Conservation (phyloP, 2,329 filamentous ascomycete genomes). For the Pseudogymnoascus sp. region DNA sequence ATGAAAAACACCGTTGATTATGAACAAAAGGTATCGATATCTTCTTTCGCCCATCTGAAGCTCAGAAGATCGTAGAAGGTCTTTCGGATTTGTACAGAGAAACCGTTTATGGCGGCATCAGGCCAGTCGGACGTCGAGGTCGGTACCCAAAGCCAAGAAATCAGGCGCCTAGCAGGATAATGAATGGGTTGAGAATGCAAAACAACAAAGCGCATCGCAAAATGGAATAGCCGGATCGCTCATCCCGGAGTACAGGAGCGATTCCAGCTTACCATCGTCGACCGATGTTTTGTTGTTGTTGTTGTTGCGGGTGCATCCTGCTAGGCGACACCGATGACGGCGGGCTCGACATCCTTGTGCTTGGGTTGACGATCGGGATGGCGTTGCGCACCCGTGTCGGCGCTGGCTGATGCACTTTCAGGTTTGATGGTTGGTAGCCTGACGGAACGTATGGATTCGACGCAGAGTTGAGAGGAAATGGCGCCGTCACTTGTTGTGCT, state of each 20-base stretch:
- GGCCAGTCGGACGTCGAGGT: constrained; percentile 14
- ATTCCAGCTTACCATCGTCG: constrained; percentile 26
- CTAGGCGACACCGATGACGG: constrained; percentile 63
- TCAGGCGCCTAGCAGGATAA: constrained; percentile 24
- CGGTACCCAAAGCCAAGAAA: constrained; percentile 26
- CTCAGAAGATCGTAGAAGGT: constrained; percentile 27
- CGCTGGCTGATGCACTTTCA: constrained; percentile 86
- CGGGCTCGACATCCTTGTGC: constrained; percentile 85
- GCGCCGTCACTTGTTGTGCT: constrained; percentile 69
- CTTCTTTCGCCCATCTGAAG: constrained; percentile 23
- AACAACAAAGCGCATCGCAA: constrained; percentile 24
- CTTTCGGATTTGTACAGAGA: constrained; percentile 28
- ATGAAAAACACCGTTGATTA: constrained; percentile 25
- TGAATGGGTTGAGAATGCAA: constrained; percentile 24
- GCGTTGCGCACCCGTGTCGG: constrained; percentile 87
- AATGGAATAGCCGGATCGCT: constrained; percentile 17
- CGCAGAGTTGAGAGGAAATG: constrained; percentile 61
- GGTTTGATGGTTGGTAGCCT: constrained; percentile 54
- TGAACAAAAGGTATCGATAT: constrained; percentile 30
- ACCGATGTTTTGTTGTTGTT: constrained; percentile 18
- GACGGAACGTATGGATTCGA: constrained; percentile 61
- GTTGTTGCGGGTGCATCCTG: constrained; percentile 43
- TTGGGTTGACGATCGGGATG: constrained; percentile 96
- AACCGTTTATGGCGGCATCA: constrained; percentile 28
- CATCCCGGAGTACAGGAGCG: constrained; percentile 21